Conservation (phyloP, 495 filamentous ascomycete species). For the Penicillium chermesinum region DNA sequence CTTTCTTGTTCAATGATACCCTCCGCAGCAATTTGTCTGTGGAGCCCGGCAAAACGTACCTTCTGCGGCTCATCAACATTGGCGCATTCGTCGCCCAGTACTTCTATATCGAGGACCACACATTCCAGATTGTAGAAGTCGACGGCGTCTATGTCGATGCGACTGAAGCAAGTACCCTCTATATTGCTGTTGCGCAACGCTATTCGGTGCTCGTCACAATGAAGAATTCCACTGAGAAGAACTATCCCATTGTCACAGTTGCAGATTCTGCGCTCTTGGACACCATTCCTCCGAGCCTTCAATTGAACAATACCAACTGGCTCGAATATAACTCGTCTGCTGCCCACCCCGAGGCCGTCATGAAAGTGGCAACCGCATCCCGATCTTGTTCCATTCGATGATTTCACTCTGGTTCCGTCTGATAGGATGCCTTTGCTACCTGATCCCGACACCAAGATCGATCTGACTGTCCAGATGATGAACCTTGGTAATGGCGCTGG, state of each 20-base stretch:
- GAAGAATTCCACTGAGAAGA: constrained; percentile 56
- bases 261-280: constrained; percentile 32
- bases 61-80: constrained; percentile 73
- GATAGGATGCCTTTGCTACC: constrained; percentile 40
- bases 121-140: constrained; percentile 53
- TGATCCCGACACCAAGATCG: constrained; percentile 25
- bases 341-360: constrained; percentile 47
- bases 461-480: constrained; percentile 42
- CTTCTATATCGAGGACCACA: constrained; percentile 74
- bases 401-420: constrained; percentile 32
- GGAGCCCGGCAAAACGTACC: constrained; percentile 70
- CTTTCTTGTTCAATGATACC: constrained; percentile 55
- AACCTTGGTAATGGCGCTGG: constrained; percentile 26
- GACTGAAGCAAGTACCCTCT: constrained; percentile 55
- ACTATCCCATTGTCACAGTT: constrained; percentile 58
- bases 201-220: constrained; percentile 64
- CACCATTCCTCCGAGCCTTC: constrained; percentile 21
- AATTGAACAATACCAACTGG: constrained; percentile 76
- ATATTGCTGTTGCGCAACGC: constrained; percentile 65
- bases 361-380: constrained; percentile 41
- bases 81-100: constrained; percentile 69
- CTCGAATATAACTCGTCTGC: constrained; percentile 62
- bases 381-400: constrained; percentile 7
- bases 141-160: constrained; percentile 53
- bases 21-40: constrained; percentile 53